Percentiles rank a stretch among this genome's conserved stretches.
Conservation (phyloP, 83 land plant genomes). For the Diphasiastrum complanatum region DNA sequence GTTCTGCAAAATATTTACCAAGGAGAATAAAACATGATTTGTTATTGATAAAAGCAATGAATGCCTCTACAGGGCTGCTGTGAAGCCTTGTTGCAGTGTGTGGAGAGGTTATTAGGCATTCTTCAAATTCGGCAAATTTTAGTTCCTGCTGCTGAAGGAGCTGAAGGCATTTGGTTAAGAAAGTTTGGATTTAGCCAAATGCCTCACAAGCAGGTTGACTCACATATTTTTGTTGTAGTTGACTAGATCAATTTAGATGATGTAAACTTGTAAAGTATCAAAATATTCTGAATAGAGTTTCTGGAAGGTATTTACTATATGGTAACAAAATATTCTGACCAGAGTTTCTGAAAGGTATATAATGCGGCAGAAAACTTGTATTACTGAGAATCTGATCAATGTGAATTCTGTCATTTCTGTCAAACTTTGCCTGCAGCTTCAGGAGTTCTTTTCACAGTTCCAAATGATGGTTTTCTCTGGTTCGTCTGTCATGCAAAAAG, state of each 20-base stretch:
- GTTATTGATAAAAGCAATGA: no score
- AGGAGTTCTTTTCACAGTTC: conserved; percentile 32
- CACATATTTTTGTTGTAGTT: background rate
- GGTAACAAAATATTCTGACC: no score
- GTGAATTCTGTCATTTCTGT: conserved; percentile 1
- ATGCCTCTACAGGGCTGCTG: conserved; percentile 82
- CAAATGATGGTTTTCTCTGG: conserved; percentile 66
- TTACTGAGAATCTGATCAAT: background rate
- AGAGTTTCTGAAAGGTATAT: conserved; percentile 5
- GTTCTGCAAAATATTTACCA: no score
- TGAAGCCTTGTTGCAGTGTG: conserved; percentile 54
- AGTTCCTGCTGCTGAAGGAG: conserved; percentile 79
- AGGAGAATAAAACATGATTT: no score
- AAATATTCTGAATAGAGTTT: no score
- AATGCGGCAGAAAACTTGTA: background rate
- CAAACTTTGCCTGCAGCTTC: conserved; percentile 40
- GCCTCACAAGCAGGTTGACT: conserved; percentile 50
- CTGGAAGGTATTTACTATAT: no score
- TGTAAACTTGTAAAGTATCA: background rate
- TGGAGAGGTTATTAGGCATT: conserved; percentile 50
- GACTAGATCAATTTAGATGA: background rate
- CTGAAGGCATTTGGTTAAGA: conserved; percentile 72
- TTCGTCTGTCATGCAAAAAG: conserved; percentile 60
- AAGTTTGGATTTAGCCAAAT: conserved; percentile 68
- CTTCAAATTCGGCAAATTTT: conserved; percentile 50